A percentile compares a stretch with the other conserved stretches of the same genome.
phyloP scores from a whole-genome alignment of 768 basidiomycete species.

The Boletellus ananas region DNA sequence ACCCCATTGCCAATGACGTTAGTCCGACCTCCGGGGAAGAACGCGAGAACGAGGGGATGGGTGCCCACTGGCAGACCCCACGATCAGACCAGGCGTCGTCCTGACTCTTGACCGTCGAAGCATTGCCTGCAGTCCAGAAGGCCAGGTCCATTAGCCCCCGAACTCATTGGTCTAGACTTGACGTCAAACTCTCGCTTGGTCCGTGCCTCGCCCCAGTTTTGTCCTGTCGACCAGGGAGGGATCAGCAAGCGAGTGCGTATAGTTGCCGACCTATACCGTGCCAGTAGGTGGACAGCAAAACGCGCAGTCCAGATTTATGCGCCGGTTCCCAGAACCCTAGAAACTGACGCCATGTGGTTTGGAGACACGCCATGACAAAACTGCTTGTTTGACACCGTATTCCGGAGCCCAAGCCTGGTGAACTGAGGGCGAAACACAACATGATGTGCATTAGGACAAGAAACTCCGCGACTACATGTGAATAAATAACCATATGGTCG shows the following conservation, averaged over 20 bases:
- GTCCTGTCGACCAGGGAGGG: constrained; percentile 14
- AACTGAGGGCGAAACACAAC: constrained; percentile 21
- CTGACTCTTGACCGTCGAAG: too few relatives aligned
- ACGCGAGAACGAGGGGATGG: constrained; percentile 16
- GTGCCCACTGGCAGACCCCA: background rate
- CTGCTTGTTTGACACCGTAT: constrained; percentile 14
- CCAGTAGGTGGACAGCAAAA: constrained; percentile 10
- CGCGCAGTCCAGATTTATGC: constrained; percentile 20
- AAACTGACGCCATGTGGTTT: constrained; percentile 28
- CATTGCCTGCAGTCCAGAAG: constrained; percentile 6
- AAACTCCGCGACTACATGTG: constrained; percentile 26
- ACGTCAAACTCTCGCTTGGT: constrained; percentile 27
- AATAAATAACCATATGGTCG: constrained; percentile 29
- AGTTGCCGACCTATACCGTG: constrained; percentile 16
- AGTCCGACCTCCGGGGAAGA: constrained; percentile 4
- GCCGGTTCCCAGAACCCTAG: constrained; percentile 24
- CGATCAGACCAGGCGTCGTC: constrained; percentile 2
- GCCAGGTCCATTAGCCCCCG: constrained; percentile 6
- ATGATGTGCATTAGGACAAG: constrained; percentile 21
- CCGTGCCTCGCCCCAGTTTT: constrained; percentile 25
- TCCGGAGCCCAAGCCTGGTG: constrained; percentile 10
- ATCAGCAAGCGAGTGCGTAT: constrained; percentile 18
- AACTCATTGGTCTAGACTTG: constrained; percentile 24
- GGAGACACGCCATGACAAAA: constrained; percentile 18
- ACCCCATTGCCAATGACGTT: constrained; percentile 19